Base-by-base conservation (phyloP, 805 yeast species). In the Myxozyma kluyveri region DNA sequence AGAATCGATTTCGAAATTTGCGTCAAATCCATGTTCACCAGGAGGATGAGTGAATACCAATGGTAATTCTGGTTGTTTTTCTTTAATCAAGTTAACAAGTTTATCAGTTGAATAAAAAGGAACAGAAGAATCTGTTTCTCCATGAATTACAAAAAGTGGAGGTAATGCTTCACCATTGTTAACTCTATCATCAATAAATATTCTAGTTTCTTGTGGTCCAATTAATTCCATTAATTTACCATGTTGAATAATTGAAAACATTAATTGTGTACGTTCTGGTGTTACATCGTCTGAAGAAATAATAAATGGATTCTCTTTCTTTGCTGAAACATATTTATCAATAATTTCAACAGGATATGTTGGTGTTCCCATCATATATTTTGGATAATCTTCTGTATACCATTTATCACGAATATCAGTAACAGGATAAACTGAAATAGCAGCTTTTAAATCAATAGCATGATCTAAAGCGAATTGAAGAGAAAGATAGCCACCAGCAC, bases 21-120 rank as follows among this genome's bases (percentile, higher is more conserved):
- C 29, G 41, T 50, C 54, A 46, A 50, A 50, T 5, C 47, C 54
- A 19, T 50, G 54, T 2, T 50, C 54, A n/a, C 23, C 54, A 17
- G 35, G 47, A 2, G 45, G 47, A 9, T 36, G 42, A n/a, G 45
- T n/a, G 22, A 46, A 41, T 14, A 12, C 18, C 21, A 50, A 27
- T 23, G 46, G 40, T 17, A 43, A 36, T 17, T 38, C 43, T 5
- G 54, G 47, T 19, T 39, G 38, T 31, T 31, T 18, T 37, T 42
- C 39, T 44, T 46, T 45, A 7, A 38, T 27, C 17, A 29, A 14
- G 19, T 41, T 36, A 21, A 46, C 36, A n/a, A 51, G 42, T 1
- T 27, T 35, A 18, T 46, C 45, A 4, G 37, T 24, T 2, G 33
- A 50, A 39, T 51, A 24, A 29, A 46, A 31, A 9, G 55, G 55